Evolutionary conservation across 2,329 filamentous ascomycete genomes (phyloP), one percentile per base, ranked within the genome.

Genomic region (Sporothrix humicola): DNA sequence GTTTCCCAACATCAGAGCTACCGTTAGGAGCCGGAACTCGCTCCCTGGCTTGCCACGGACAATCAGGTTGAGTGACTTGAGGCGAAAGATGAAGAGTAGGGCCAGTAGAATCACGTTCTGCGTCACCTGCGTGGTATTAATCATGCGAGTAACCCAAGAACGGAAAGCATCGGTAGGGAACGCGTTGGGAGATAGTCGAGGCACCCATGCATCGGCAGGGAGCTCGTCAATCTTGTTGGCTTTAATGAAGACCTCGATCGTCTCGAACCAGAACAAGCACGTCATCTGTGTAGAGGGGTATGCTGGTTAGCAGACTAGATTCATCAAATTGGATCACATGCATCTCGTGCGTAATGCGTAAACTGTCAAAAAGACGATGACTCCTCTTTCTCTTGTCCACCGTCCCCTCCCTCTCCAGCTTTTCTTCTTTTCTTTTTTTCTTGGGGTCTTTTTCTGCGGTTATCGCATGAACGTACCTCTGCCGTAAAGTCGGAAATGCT

Each of bases 201-300:
- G 83, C 65, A 88, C 77, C 2, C 80, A 77, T 3, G 79, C 77
- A 10, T 80, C 80, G 50, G 84, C 76, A 54, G 85, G 82, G 77
- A 83, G 79, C 69, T 82, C 78, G 76, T 82, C 81, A 73, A 89
- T 83, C 10, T 90, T 88, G 80, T 95, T 92, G 52, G 95, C 93
- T 73, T 89, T 87, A 77, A 92, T 89, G 17, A 98, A 84, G 26
- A 92, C 92, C n/a, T 92, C 88, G 59, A 93, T 92, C 17, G 92
- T 92, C 82, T 98, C 95, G 80, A 98, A 98, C 95, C 96, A 98
- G 84, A 98, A 98, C 15, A 99, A 87, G 80, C 95, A 98, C 13
- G 95, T 97, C 82, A 98, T 93, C 93, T 97, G 79, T 4, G 2
- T 7, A 73, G 61, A 15, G 20, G 70, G 31, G 12, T 5, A 20